Evolutionary conservation across 208 protist species (phyloP), one percentile per base, ranked within the genome.

Genomic region (Trypanosoma platydactyli): DNA sequence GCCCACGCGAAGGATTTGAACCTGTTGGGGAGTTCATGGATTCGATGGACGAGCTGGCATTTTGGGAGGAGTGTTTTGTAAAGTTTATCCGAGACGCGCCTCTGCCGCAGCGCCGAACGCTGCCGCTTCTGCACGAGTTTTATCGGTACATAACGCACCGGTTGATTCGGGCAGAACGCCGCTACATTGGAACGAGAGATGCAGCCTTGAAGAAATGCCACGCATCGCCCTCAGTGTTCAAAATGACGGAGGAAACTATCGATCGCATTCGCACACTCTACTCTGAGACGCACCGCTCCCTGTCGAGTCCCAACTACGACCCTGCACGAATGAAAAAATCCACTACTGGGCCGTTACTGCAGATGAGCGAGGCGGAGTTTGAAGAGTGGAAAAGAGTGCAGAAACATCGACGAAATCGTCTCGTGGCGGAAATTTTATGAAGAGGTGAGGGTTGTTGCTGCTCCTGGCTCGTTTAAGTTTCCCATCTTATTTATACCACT

Each of bases 231-330:
- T 60, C 46, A 2, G 50, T 91, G 25, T 92, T 82, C 64, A 80
- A 81, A 63, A 82, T 76, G 68, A 89, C 81, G 11, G 85, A 94
- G 72, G 67, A 78, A 35, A 24, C 49, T 1, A 49, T 94, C 9
- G 80, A 88, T 29, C 69, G 75, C 9, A 63, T 92, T 27, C 80
- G 89, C 29, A 52, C 59, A 42, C 71, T 92, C 35, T 92, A 92
- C 74, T 72, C 78, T 1, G 89, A 92, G 61, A 84, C 85, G 27
- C 89, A 94, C 60, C 76, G 80, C 42, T 89, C 82, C 20, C 76
- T 94, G 3, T 73, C 84, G 1, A 89, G 80, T 38, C 69, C 83
- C 22, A 94, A 90, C 69, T 94, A 94, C 76, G 89, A 94, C 59
- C 84, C 84, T 16, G 55, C 83, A 5, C 76, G 80, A 5, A 94